These are phyloP conservation scores for Candida rishiriensis DNA, from an alignment of 805 yeast species.

Conservation along the genomic window DNA sequence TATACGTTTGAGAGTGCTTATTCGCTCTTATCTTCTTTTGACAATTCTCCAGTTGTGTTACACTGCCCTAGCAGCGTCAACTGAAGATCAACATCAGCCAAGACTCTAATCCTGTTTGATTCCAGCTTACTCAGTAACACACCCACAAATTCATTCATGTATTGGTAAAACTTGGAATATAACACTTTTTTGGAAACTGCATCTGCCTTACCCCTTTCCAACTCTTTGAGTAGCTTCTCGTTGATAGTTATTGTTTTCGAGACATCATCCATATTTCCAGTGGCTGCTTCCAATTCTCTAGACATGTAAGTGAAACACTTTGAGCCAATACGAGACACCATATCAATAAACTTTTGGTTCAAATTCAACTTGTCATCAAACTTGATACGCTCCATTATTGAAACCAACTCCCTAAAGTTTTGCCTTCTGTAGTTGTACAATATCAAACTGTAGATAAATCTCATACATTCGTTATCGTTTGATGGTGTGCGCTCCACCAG, in stretches of 20 bases:
- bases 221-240: constrained; percentile 5
- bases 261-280: background rate
- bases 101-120: background rate
- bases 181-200: background rate
- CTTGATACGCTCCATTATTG: constrained; percentile 13
- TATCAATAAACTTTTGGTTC: background rate
- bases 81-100: background rate
- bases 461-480: constrained; percentile 8
- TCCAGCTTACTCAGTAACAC: background rate
- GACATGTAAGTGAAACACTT: background rate
- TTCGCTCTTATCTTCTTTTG: too few relatives aligned
- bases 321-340: background rate
- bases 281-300: background rate
- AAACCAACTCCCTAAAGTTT: constrained; percentile 11
- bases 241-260: constrained; percentile 4
- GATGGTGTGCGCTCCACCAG: constrained; percentile 9
- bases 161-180: background rate
- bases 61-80: background rate
- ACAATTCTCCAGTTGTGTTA: too few relatives aligned
- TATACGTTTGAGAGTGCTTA: too few relatives aligned
- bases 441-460: constrained; percentile 11
- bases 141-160: background rate
- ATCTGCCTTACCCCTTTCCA: constrained; percentile 13
- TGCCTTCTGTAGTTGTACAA: constrained; percentile 9
- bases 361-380: constrained; percentile 2